Evolutionary conservation across 1,284 basidiomycete genomes (phyloP), one percentile per base, ranked within the genome.

Genomic region (Ustilago shanxiensis): DNA sequence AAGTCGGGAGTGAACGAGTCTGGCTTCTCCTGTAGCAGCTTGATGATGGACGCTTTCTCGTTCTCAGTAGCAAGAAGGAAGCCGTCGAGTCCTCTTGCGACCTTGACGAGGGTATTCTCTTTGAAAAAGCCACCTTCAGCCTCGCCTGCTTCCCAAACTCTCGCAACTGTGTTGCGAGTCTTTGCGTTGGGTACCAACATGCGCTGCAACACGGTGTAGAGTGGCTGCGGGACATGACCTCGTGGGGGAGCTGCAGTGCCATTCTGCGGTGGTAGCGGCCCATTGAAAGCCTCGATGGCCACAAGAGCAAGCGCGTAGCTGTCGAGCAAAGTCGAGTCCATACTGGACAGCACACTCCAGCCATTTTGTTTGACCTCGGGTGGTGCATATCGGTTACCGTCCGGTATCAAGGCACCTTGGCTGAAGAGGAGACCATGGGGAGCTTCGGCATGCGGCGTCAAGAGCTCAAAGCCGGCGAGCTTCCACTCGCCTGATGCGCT

Each of bases 301-400:
- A 84, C 60, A 11, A 83, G 66, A 9, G 76, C 79, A 47, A 85
- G 70, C 31, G 68, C 62, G 44, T 82, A 86, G 55, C 80, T 82
- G 60, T 86, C 83, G 35, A 72, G 47, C 22, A 74, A 35, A 14
- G 72, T 66, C 26, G 79, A 66, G 26, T 78, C 76, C 66, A 71
- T 66, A 20, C 52, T 66, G 2, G 60, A 20, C 29, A 83, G 39
- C 0, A 67, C 49, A 22, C 54, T 66, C 73, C 94, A 98, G 8
- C 96, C 95, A 39, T 88, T 89, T 84, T 93, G 95, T 87, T 92
- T 92, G n/a, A 97, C 92, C 87, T 99, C 97, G 0, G 97, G 96
- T 4, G 92, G 89, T 26, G 91, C 84, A 55, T 84, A 85, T 16
- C 70, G 68, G 3, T 77, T 67, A 6, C 86, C 82, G 39, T 83